Percentiles rank a stretch among this genome's conserved stretches.
Evolutionary conservation across 2,329 filamentous ascomycete genomes (phyloP).

Genomic region (Aspergillus japonicus): DNA sequence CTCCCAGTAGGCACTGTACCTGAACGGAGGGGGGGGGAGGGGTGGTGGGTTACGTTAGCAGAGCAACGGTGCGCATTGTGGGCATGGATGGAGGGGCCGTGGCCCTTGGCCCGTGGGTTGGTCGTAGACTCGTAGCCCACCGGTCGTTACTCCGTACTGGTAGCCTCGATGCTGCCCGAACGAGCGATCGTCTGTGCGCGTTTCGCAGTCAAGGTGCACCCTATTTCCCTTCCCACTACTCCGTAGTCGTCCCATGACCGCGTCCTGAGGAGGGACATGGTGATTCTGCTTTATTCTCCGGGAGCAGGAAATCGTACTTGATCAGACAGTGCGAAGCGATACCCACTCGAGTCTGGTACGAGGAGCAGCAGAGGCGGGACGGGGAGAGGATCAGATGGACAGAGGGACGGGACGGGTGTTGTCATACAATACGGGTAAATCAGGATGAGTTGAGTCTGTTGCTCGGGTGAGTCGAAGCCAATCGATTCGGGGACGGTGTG

Average conservation of each 20-base stretch:
- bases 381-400: slow-evolving; percentile 19
- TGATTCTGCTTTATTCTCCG: slow-evolving; percentile 5
- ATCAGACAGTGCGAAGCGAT: slow-evolving; percentile 5
- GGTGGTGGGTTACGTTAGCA: background rate
- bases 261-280: slow-evolving; percentile 6
- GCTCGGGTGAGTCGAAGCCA: slow-evolving; percentile 14
- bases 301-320: slow-evolving; percentile 16
- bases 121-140: background rate
- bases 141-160: background rate
- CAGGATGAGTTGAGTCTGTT: slow-evolving; percentile 11
- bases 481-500: slow-evolving; percentile 17
- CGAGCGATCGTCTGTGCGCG: slow-evolving; percentile 18
- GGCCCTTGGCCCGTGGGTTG: no score
- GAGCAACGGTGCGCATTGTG: background rate
- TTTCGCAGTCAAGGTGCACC: slow-evolving; percentile 16
- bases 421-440: slow-evolving; percentile 17
- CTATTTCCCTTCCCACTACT: background rate
- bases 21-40: slow-evolving; percentile 1
- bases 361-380: background rate
- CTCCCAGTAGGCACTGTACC: slow-evolving; percentile 9
- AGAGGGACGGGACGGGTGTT: background rate
- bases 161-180: slow-evolving; percentile 16
- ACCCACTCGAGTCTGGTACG: background rate
- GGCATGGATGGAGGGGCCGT: no score
- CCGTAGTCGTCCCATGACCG: slow-evolving; percentile 21